Evolutionary conservation across 2,329 filamentous ascomycete species (phyloP), one percentile per base, ranked within the genome.

Genomic region (Aspergillus pseudoglaucus): DNA sequence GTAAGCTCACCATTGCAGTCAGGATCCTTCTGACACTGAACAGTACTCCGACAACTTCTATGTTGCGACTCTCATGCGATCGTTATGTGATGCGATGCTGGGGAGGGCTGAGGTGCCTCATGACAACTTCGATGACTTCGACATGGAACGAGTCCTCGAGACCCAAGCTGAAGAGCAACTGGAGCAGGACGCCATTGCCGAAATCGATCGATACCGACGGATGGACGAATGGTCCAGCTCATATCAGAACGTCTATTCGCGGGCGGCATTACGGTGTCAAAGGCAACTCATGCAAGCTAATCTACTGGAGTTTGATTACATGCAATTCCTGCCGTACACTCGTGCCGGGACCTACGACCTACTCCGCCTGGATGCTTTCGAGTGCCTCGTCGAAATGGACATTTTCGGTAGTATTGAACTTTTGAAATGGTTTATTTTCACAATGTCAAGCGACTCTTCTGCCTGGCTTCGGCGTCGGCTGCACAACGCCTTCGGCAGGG

Each of bases 21-120:
- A 37, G 33, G 6, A 39, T 39, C 10, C 12, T 20, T 51, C 23
- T 56, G 45, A 22, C 23, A 42, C 20, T 30, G 40, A 40, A 2
- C 71, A 84, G 44, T 94, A 82, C 62, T 95, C 90, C 4, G 94
- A 98, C 60, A 85, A 90, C 53, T 84, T 88, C 59, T 98, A 96
- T 63, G 82, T 98, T 46, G 83, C 89, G 6, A 86, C 79, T 18
- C 76, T 98, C 20, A 86, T 98, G 73, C 72, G 67, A 33, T 80
- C 80, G 35, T 66, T 86, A 4, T 75, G 79, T 5, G 73, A 81
- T 52, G 76, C 78, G 8, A 66, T 84, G 47, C 69, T 78, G 1
- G 70, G 70, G 2, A 64, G 63, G 50, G 56, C 58, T n/a, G 64
- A 72, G 59, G 57, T 52, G 50, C 65, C 60, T 47, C 59, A 66